These are phyloP conservation scores for Boletus smithii DNA, from an alignment of 1,284 basidiomycete species.

Conservation along the genomic window DNA sequence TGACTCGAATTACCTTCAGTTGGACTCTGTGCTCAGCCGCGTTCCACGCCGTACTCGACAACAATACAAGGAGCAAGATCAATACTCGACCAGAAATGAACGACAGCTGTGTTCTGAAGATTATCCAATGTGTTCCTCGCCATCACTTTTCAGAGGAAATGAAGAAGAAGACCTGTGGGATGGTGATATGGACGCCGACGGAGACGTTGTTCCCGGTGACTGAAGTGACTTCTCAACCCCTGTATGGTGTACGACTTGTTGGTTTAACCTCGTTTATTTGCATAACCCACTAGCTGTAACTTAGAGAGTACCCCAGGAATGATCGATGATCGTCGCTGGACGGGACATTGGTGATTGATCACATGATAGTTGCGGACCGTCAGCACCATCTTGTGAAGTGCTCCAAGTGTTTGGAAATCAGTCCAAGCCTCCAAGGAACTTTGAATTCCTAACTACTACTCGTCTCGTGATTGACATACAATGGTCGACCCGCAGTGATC, in stretches of 20 bases:
- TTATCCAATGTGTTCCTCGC: conserved; percentile 28
- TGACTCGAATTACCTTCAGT: conserved; percentile 74
- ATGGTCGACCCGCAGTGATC: too few species aligned
- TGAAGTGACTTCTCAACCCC: conserved; percentile 16
- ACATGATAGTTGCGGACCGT: too few species aligned
- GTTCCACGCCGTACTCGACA: conserved; percentile 64
- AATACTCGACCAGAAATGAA: conserved; percentile 7
- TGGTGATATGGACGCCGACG: conserved; percentile 19
- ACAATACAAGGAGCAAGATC: conserved; percentile 39
- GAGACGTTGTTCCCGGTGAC: conserved; percentile 18
- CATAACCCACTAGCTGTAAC: conserved; percentile 17
- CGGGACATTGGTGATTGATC: too few species aligned
- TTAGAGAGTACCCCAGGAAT: conserved; percentile 7
- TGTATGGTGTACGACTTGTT: conserved; percentile 25
- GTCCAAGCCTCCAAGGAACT: too few species aligned
- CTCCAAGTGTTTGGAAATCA: too few species aligned
- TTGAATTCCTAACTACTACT: too few species aligned
- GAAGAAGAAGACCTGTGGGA: conserved; percentile 28
- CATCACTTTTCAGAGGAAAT: conserved; percentile 6
- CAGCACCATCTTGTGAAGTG: too few species aligned
- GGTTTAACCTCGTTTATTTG: conserved; percentile 20
- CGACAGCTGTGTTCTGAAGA: conserved; percentile 26
- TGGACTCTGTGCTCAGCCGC: conserved; percentile 77
- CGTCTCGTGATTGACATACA: too few species aligned
- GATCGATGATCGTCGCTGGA: neutral